Percentiles rank a stretch among this genome's conserved stretches.
Conservation (phyloP, 2,329 filamentous ascomycete species). For the Didymella lethalis region DNA sequence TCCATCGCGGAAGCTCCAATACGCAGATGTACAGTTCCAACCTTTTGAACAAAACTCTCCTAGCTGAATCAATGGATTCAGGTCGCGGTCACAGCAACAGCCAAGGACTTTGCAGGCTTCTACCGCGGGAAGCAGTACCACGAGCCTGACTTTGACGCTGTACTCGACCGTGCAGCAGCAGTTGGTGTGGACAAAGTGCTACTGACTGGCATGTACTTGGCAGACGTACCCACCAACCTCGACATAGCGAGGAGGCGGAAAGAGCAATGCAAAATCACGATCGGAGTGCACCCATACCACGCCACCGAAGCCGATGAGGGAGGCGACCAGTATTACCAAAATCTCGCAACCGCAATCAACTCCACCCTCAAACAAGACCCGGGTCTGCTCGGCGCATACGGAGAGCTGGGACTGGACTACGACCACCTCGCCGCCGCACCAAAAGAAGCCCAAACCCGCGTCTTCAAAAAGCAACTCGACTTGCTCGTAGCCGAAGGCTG, state of each 20-base stretch:
- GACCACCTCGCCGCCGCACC: constrained; percentile 56
- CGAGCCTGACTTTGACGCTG: constrained; percentile 54
- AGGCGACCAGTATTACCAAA: constrained; percentile 36
- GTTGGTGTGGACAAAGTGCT: constrained; percentile 54
- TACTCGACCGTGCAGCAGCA: constrained; percentile 54
- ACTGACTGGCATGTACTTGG: constrained; percentile 51
- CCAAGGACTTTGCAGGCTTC: constrained; percentile 58
- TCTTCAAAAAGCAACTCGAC: constrained; percentile 55
- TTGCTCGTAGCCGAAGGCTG: constrained; percentile 45
- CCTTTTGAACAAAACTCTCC: neutral
- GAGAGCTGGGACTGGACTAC: constrained; percentile 62
- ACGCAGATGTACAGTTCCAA: constrained; percentile 17
- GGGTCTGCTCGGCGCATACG: constrained; percentile 55
- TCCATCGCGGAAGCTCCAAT: constrained; percentile 10
- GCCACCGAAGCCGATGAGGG: constrained; percentile 53
- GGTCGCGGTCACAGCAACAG: constrained; percentile 47
- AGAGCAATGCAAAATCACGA: constrained; percentile 54
- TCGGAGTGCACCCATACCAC: constrained; percentile 62
- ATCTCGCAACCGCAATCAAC: constrained; percentile 35
- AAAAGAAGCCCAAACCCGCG: constrained; percentile 53
- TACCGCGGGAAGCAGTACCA: constrained; percentile 62
- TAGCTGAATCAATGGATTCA: constrained; percentile 22
- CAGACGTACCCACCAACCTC: constrained; percentile 49
- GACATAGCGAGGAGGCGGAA: constrained; percentile 32
- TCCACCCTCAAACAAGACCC: constrained; percentile 23